phyloP scores from a whole-genome alignment of 1,284 basidiomycete genomes.

The Apiotrichum montevideense region DNA sequence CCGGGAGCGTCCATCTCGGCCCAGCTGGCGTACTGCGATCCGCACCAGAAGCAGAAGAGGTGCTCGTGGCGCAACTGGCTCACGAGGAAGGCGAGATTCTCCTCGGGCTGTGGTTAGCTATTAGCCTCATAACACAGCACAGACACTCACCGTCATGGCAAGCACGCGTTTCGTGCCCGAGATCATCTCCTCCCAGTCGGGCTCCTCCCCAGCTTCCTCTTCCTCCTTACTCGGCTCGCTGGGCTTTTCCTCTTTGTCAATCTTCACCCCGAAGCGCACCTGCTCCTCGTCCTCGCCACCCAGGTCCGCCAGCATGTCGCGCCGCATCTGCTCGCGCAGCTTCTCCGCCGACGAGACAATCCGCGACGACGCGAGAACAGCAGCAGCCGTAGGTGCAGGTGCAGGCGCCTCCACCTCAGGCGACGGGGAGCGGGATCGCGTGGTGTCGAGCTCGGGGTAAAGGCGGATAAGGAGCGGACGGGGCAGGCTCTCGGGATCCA shows the following conservation, averaged over 20 bases:
- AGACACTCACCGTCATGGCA: constrained; percentile 41
- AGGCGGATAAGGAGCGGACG: constrained; percentile 32
- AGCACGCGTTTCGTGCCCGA: constrained; percentile 40
- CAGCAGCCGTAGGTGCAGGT: background rate
- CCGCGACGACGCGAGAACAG: constrained; percentile 3
- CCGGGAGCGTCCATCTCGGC: constrained; percentile 45
- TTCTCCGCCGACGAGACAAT: constrained; percentile 35
- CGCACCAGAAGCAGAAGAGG: constrained; percentile 46
- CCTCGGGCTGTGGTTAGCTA: constrained; percentile 22
- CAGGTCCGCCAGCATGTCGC: constrained; percentile 38
- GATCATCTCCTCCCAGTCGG: constrained; percentile 34
- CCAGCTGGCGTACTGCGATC: constrained; percentile 33
- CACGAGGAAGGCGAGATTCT: constrained; percentile 38
- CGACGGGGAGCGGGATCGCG: constrained; percentile 17
- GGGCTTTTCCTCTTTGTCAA: constrained; percentile 1
- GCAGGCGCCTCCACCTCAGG: constrained; percentile 3
- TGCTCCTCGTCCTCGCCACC: constrained; percentile 18
- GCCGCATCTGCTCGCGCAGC: constrained; percentile 39
- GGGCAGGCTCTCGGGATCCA: constrained; percentile 36
- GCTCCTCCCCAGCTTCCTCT: constrained; percentile 11
- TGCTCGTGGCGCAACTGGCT: constrained; percentile 42
- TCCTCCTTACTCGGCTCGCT: background rate
- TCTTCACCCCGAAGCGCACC: constrained; percentile 18
- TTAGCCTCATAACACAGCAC: background rate
- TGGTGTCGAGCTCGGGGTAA: constrained; percentile 28